phyloP scores from a whole-genome alignment of 1,139 yeast genomes.

The Petasospora fabianii region DNA sequence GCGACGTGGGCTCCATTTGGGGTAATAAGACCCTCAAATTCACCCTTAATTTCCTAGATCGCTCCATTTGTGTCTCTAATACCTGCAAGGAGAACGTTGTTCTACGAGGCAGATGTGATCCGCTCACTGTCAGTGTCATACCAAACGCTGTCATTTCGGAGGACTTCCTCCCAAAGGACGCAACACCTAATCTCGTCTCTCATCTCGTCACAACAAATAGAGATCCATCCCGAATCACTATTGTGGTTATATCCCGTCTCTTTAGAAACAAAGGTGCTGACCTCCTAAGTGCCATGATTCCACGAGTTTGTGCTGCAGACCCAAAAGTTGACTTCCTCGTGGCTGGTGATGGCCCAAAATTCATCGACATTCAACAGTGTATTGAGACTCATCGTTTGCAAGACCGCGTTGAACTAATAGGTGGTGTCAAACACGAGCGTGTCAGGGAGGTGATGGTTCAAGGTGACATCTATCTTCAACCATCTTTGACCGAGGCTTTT shows the following conservation, averaged over 20 bases:
- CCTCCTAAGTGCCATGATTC: constrained; percentile 78
- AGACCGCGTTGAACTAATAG: constrained; percentile 81
- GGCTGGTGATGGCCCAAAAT: constrained; percentile 98
- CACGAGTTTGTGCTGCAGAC: constrained; percentile 66
- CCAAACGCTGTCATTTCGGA: constrained; percentile 92
- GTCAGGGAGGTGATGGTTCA: constrained; percentile 90
- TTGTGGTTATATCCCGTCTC: constrained; percentile 85
- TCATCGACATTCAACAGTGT: constrained; percentile 91
- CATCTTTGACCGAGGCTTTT: constrained; percentile 94
- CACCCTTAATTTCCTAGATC: constrained; percentile 82
- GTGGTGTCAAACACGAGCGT: constrained; percentile 87
- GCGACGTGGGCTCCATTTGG: constrained; percentile 76
- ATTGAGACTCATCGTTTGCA: constrained; percentile 82
- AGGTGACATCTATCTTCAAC: constrained; percentile 92
- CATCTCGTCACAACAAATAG: constrained; percentile 1
- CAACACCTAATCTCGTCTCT: constrained; percentile 13
- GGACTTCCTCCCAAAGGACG: constrained; percentile 63
- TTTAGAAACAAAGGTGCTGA: constrained; percentile 98
- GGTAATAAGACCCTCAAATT: constrained; percentile 86
- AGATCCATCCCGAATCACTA: constrained; percentile 43
- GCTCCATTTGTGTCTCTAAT: constrained; percentile 92
- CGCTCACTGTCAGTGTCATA: constrained; percentile 76
- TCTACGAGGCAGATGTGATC: constrained; percentile 78
- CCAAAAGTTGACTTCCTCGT: constrained; percentile 72
- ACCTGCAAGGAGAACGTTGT: constrained; percentile 97